phyloP scores from a whole-genome alignment of 2,329 filamentous ascomycete genomes.

The Sporothrix brunneoviolacea region DNA sequence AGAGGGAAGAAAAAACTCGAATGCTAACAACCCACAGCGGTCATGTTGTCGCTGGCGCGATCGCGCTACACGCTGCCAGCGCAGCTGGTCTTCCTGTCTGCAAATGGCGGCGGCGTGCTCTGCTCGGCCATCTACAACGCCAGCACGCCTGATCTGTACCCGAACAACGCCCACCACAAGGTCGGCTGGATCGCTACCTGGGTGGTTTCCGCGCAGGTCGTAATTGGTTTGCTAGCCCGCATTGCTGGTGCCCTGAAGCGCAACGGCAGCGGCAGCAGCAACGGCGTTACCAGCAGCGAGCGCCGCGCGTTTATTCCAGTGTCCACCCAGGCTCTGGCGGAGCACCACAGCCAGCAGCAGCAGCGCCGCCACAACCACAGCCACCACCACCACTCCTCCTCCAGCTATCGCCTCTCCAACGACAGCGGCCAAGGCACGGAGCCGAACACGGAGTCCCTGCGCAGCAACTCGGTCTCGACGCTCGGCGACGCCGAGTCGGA shows the following conservation, averaged over 20 bases:
- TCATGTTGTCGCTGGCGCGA: constrained; percentile 77
- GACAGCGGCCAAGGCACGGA: constrained; percentile 74
- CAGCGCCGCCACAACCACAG: constrained; percentile 29
- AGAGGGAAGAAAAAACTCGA: neutral
- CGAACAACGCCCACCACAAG: constrained; percentile 81
- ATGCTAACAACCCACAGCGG: constrained; percentile 44
- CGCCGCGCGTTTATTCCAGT: constrained; percentile 56
- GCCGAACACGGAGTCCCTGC: constrained; percentile 58
- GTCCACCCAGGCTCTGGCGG: constrained; percentile 47
- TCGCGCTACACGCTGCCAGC: constrained; percentile 65
- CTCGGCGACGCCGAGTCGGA: constrained; percentile 39
- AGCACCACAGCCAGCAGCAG: constrained; percentile 34
- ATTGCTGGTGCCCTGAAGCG: constrained; percentile 43
- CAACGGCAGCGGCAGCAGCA: neutral
- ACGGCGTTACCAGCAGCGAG: constrained; percentile 32
- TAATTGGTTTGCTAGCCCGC: constrained; percentile 59
- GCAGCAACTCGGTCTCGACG: constrained; percentile 58
- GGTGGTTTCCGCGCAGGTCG: constrained; percentile 62
- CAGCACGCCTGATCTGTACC: constrained; percentile 78
- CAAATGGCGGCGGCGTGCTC: constrained; percentile 59
- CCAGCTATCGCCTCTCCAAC: constrained; percentile 52
- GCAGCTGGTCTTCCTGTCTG: constrained; percentile 61
- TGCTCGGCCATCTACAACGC: constrained; percentile 68
- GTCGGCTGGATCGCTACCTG: constrained; percentile 78
- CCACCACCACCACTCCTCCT: constrained; percentile 11